These are phyloP conservation scores for Phallus indusiatus DNA, from an alignment of 768 basidiomycete genomes.

Conservation along the genomic window DNA sequence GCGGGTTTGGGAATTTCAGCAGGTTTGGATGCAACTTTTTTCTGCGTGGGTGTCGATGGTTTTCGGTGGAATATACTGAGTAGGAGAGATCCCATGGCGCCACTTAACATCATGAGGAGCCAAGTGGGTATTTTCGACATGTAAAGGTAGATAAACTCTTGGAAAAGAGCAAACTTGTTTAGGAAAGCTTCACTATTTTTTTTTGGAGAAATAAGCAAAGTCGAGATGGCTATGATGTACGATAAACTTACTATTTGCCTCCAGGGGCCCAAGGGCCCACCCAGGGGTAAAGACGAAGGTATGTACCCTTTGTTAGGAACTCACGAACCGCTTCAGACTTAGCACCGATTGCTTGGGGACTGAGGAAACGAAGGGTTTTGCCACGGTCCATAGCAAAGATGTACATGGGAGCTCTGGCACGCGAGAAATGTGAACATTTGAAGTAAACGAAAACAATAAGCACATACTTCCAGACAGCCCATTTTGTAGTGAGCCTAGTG, in stretches of 20 bases:
- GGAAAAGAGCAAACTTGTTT: conserved; percentile 42
- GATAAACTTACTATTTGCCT: conserved; percentile 49
- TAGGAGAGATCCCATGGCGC: conserved; percentile 54
- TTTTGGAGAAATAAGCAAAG: conserved; percentile 4
- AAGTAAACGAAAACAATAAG: conserved; percentile 20
- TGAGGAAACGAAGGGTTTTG: conserved; percentile 73
- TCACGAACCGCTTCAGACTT: conserved; percentile 49
- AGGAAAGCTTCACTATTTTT: conserved; percentile 70
- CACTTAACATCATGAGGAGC: conserved; percentile 58
- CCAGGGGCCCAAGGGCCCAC: conserved; percentile 60
- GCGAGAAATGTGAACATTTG: not conserved
- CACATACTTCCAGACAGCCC: conserved; percentile 74
- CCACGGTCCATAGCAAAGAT: conserved; percentile 67
- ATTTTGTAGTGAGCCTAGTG: conserved; percentile 71
- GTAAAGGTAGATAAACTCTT: conserved; percentile 44
- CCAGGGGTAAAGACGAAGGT: conserved; percentile 62
- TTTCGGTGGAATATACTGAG: conserved; percentile 56
- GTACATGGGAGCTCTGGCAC: conserved; percentile 61
- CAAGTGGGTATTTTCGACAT: conserved; percentile 56
- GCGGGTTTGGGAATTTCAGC: too few relatives aligned
- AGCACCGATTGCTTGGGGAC: conserved; percentile 52
- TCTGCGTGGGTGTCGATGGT: conserved; percentile 8
- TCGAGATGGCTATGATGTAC: conserved; percentile 2
- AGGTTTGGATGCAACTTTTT: not conserved
- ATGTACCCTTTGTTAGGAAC: conserved; percentile 58